Percentiles rank a stretch among this genome's conserved stretches.
Conservation (phyloP, 345 rosid genomes). For the Salix arbutifolia region DNA sequence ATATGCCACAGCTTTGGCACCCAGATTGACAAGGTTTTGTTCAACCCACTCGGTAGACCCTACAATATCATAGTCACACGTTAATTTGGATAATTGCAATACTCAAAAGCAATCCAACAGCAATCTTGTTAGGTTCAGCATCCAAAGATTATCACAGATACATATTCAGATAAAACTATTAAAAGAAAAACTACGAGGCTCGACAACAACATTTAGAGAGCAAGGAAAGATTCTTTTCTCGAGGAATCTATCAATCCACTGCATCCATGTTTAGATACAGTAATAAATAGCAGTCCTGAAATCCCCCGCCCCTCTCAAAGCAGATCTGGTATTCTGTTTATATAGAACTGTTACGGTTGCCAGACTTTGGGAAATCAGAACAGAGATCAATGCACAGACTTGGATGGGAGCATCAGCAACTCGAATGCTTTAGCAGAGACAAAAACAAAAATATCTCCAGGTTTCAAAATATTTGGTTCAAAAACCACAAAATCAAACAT, state of each 20-base stretch:
- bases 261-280: not conserved
- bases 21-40: slow-evolving; percentile 70
- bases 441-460: too few species aligned
- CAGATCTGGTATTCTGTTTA: not conserved
- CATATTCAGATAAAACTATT: not conserved
- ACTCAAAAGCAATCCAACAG: not conserved
- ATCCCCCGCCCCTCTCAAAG: not conserved
- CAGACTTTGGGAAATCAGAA: not conserved
- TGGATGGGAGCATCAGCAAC: not conserved
- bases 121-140: not conserved
- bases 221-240: not conserved
- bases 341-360: not conserved
- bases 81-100: not conserved
- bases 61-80: slow-evolving; percentile 19
- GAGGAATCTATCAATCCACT: not conserved
- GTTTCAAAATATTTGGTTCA: too few species aligned
- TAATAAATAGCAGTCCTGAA: not conserved
- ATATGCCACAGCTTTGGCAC: slow-evolving; percentile 82
- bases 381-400: too few species aligned
- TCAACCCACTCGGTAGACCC: slow-evolving; percentile 99
- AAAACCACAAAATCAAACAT: not conserved
- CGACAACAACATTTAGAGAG: not conserved
- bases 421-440: too few species aligned
- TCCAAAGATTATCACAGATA: not conserved
- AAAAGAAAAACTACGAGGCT: not conserved